Evolutionary conservation across 2,329 filamentous ascomycete species (phyloP).

Genomic region (Paracorniculantispora psalliotae): DNA sequence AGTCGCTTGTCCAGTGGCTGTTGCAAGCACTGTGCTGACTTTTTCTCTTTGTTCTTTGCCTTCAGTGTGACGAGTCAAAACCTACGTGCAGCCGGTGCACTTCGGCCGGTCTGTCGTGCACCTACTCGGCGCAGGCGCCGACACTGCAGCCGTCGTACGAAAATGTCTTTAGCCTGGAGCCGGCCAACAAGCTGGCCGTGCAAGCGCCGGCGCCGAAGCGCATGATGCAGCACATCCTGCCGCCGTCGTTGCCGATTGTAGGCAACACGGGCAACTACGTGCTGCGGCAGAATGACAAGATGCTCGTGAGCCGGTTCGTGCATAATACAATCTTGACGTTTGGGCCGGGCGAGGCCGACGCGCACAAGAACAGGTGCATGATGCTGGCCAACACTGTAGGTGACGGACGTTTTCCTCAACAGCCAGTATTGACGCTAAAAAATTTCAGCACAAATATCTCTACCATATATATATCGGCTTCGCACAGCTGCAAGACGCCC

Average conservation of each 20-base stretch:
- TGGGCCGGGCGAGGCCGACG: background rate
- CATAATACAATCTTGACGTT: conserved; percentile 1
- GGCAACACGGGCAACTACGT: background rate
- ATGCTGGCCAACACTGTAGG: background rate
- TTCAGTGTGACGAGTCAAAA: conserved; percentile 3
- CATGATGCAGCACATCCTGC: background rate
- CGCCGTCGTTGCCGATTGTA: background rate
- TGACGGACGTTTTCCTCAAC: background rate
- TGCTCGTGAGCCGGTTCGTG: conserved; percentile 6
- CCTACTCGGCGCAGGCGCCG: background rate
- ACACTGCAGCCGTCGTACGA: conserved; percentile 2
- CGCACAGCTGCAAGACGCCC: conserved; percentile 3
- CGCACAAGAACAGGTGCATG: background rate
- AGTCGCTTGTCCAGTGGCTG: no score
- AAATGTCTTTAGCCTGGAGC: conserved; percentile 1
- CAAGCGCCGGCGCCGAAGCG: background rate
- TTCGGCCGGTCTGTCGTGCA: background rate
- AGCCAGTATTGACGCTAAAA: no score
- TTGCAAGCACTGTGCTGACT: background rate
- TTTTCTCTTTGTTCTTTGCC: background rate
- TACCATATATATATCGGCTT: conserved; percentile 8
- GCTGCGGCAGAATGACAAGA: conserved; percentile 1
- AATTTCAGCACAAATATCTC: conserved; percentile 3
- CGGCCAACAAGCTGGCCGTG: background rate
- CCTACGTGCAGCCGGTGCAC: conserved; percentile 3